A percentile compares a stretch with the other conserved stretches of the same genome.
phyloP scores from a whole-genome alignment of 768 basidiomycete species.

The Lepiota brunneoincarnata region DNA sequence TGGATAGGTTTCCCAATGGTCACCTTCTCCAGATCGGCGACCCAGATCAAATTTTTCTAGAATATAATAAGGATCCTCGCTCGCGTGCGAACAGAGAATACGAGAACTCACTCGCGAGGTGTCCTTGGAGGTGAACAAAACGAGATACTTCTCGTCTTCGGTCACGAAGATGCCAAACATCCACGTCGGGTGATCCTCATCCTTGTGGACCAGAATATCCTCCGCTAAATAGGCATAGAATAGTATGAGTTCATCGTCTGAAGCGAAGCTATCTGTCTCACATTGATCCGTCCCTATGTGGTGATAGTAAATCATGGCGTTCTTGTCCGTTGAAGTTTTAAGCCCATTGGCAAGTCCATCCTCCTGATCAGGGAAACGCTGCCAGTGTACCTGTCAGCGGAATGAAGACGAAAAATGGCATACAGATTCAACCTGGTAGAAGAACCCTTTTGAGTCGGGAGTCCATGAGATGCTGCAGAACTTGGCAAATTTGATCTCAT shows the following conservation, averaged over 20 bases:
- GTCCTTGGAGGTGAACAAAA: conserved; percentile 54
- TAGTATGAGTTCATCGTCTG: conserved; percentile 20
- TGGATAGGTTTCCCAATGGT: conserved; percentile 62
- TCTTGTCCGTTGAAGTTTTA: conserved; percentile 57
- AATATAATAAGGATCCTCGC: conserved; percentile 2
- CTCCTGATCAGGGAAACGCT: conserved; percentile 58
- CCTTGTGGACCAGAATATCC: conserved; percentile 65
- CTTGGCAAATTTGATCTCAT: conserved; percentile 74
- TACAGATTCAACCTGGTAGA: conserved; percentile 57
- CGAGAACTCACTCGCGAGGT: conserved; percentile 52
- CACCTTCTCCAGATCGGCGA: conserved; percentile 60
- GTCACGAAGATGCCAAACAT: conserved; percentile 57
- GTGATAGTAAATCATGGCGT: conserved; percentile 80
- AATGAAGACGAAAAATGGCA: background rate
- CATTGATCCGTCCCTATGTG: conserved; percentile 68
- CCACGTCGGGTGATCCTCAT: conserved; percentile 62
- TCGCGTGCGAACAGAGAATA: conserved; percentile 3
- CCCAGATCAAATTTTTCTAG: conserved; percentile 75
- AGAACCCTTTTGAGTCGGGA: conserved; percentile 78
- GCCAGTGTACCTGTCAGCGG: background rate
- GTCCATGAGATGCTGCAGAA: conserved; percentile 75
- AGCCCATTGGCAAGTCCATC: conserved; percentile 44
- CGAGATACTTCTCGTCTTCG: conserved; percentile 65
- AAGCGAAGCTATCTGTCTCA: conserved; percentile 25
- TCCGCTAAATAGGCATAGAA: conserved; percentile 35